Base-by-base conservation (phyloP, 2,329 filamentous ascomycete species). In the Neopestalotiopsis sp. region DNA sequence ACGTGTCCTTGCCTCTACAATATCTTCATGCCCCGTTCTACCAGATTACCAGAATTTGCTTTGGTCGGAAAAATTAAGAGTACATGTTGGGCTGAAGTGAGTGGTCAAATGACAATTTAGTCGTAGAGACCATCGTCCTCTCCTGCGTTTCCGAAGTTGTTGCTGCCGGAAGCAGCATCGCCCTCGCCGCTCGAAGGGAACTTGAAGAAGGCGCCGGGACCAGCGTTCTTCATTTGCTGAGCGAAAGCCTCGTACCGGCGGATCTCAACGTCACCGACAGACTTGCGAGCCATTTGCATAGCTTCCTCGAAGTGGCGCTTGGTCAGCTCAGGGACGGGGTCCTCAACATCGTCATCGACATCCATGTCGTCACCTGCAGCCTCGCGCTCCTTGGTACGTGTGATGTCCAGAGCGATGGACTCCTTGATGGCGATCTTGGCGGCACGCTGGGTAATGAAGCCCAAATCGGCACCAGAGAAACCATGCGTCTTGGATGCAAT, bases 391-490 rank as follows among this genome's bases (percentile, higher is more conserved):
- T 97, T 97, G 79, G 88, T 87, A 75, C 94, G 93, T 84, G 97
- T 93, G 75, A 99, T 98, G 71, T 98, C 95, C 61, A 88, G 80
- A 20, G 90, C 86, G 76, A 99, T 99, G 38, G 95, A 91, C 86
- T 99, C 92, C 89, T 99, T 99, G 87, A 99, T 99, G 76, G 96
- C 96, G 78, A 98, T 91, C 91, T 99, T 99, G 87, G 97, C 96
- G 67, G 96, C 96, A 81, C 96, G 94, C 87, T 99, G 96, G 30
- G 96, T 98, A 80, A 99, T 95, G 87, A 98, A 99, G 72, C 96
- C 96, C 81, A 99, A 89, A 92, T 99, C 96, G 79, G 96, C 96
- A 95, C 96, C 96, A 68, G 96, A 98, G 90, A 98, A 99, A 72
- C 96, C 96, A 85, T 99, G 94, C 5, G 96, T 99, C 89, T 97